Conservation (phyloP, 1,284 basidiomycete species). For the Phylloporus sp. region DNA sequence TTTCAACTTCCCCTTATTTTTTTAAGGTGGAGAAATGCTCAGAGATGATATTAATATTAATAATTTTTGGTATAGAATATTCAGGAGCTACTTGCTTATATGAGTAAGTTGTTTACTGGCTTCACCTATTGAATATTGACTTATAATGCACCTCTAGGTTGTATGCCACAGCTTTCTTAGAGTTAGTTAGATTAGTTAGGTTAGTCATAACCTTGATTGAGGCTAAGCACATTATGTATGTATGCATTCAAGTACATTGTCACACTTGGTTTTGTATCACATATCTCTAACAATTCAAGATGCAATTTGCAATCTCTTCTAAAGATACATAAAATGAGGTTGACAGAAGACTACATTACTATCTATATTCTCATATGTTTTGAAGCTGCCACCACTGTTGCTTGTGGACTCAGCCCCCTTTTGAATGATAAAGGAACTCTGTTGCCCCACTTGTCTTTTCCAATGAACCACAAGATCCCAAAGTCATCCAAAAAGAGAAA, state of each 20-base stretch:
- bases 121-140: background rate
- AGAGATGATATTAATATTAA: background rate
- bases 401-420: background rate
- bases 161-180: conserved; percentile 4
- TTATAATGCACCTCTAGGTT: background rate
- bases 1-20: background rate
- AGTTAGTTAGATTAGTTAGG: no score
- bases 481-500: background rate
- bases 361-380: no score
- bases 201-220: background rate
- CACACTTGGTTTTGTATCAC: background rate
- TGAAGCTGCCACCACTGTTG: background rate
- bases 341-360: background rate
- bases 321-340: background rate
- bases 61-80: background rate
- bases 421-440: background rate
- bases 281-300: background rate
- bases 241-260: conserved; percentile 3
- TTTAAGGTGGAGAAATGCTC: background rate
- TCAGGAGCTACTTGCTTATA: conserved; percentile 3
- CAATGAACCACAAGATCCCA: background rate
- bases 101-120: background rate
- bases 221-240: conserved; percentile 5
- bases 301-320: background rate
- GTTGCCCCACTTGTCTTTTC: background rate